phyloP scores from a whole-genome alignment of 2,329 filamentous ascomycete genomes.

The Colletotrichum tamarilloi region DNA sequence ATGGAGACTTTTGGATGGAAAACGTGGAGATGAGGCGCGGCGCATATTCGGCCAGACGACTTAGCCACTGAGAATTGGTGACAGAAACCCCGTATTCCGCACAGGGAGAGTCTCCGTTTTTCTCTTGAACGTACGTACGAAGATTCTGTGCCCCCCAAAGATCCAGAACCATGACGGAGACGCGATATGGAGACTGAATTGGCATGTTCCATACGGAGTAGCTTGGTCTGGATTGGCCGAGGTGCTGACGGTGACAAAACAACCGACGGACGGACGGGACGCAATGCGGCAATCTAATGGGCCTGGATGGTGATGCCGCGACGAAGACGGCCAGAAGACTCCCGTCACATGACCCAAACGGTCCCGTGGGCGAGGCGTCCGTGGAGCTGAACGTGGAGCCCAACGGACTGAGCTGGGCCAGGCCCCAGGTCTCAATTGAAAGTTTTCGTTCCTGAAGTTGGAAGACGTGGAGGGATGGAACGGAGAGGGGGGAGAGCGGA shows the following conservation, averaged over 20 bases:
- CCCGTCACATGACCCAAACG: conserved; percentile 13
- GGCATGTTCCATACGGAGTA: no score
- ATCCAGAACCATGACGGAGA: not conserved
- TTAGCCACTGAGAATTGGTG: conserved; percentile 11
- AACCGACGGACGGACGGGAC: not conserved
- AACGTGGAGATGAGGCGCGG: conserved; percentile 33
- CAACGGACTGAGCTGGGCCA: conserved; percentile 23
- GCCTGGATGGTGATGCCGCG: not conserved
- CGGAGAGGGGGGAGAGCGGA: conserved; percentile 11
- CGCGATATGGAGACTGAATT: no score
- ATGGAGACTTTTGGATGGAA: conserved; percentile 21
- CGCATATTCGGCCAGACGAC: conserved; percentile 33
- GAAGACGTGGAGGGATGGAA: conserved; percentile 9
- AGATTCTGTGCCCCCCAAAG: not conserved
- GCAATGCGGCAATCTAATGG: not conserved
- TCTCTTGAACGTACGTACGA: not conserved
- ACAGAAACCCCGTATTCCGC: not conserved
- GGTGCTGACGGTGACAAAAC: not conserved
- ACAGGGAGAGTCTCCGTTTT: not conserved
- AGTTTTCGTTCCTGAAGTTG: conserved; percentile 11
- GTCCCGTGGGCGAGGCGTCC: conserved; percentile 9
- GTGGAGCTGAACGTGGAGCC: not conserved
- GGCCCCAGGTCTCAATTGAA: conserved; percentile 2
- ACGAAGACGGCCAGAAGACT: conserved; percentile 1
- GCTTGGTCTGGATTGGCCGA: not conserved